Evolutionary conservation across 495 filamentous ascomycete species (phyloP), one percentile per base, ranked within the genome.

Genomic region (Amorphotheca resinae): DNA sequence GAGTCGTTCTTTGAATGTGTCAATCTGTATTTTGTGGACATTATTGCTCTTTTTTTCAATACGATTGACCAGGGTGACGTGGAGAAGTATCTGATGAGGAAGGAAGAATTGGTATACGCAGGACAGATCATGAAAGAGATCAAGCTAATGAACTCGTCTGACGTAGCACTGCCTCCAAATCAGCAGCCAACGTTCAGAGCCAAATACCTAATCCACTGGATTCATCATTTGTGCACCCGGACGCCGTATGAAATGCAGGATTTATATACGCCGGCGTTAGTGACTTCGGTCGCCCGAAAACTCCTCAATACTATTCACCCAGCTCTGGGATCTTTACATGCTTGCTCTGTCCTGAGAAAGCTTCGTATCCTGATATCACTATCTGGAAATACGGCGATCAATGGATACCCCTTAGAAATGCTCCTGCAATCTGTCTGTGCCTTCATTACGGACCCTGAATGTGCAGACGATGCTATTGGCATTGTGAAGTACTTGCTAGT

Each of bases 391-490:
- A 66, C 75, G 14, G 84, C 83, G 20, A 64, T 81, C 31, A 61
- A 74, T 37, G 80, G 79, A 1, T 96, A 95, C 60, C 82, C 85
- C 4, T 61, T 96, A n/a, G 85, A 96, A 55, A 93, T 95, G 87
- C 64, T 88, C 0, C 65, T 96, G 18, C 82, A 87, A 52, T 76
- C 84, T 3, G 68, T 96, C 31, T 69, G 79, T 14, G 79, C 80
- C 1, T 94, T 84, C 48, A 67, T 95, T 15, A 74, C 76, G 1
- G 84, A 95, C 52, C 63, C 75, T 1, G 76, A 87, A 53, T 96
- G 88, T 58, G 82, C 87, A n/a, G 84, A 95, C 50, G 91, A 99
- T 64, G 77, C 84, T 4, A 62, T 96, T 23, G 89, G 87, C 0
- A 72, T 99, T 23, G 70, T 84, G 32, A 85, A 86, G 64, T 95